A percentile compares a stretch with the other conserved stretches of the same genome.
Evolutionary conservation across 169 alveolate genomes (phyloP).

Genomic region (Blepharisma undulans): DNA sequence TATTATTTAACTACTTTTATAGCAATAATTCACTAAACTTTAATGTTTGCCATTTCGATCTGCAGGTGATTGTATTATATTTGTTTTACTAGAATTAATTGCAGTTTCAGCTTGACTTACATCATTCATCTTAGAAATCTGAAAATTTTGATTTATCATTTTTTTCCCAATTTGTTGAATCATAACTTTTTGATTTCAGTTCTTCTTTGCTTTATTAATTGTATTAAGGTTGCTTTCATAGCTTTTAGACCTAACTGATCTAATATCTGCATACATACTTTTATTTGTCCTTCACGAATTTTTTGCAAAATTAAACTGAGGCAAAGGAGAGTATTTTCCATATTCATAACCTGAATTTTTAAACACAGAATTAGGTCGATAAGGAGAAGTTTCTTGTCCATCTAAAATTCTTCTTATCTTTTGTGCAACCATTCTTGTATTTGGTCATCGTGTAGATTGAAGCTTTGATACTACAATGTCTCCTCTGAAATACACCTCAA

Average conservation of each 20-base stretch:
- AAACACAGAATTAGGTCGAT: neutral
- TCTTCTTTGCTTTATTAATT: neutral
- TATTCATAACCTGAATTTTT: neutral
- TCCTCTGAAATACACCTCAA: conserved; percentile 43
- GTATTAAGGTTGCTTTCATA: neutral
- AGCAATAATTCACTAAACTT: neutral
- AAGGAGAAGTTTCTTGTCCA: conserved; percentile 11
- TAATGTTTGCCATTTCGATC: neutral
- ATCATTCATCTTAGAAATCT: neutral
- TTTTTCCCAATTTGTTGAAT: neutral
- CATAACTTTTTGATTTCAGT: neutral
- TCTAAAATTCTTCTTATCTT: conserved; percentile 17
- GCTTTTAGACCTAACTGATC: neutral
- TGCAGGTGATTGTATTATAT: neutral
- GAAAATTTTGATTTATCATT: neutral
- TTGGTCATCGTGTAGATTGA: conserved; percentile 24
- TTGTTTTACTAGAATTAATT: neutral
- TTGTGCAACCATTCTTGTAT: conserved; percentile 1
- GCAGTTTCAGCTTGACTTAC: neutral
- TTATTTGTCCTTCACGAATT: neutral
- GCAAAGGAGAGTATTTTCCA: neutral
- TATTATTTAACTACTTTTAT: too few species aligned
- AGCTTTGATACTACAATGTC: conserved; percentile 31
- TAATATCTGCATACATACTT: neutral
- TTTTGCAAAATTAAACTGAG: neutral